A percentile compares a stretch with the other conserved stretches of the same genome.
These are phyloP conservation scores for Atalantia buxifolia DNA, from an alignment of 345 rosid species.

Conservation along the genomic window DNA sequence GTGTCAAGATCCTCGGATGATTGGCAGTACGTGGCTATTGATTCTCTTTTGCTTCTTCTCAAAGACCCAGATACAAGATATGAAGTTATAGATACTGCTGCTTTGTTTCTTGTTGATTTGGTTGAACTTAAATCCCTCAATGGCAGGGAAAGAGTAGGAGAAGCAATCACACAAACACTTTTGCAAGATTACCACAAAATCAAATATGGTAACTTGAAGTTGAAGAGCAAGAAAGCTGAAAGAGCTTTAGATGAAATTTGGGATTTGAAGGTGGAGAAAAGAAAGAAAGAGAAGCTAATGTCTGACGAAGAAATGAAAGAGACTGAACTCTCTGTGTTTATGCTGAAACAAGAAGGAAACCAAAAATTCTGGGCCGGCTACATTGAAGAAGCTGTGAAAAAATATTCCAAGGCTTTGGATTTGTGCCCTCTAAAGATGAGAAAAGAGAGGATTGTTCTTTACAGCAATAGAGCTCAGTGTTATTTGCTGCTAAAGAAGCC, in stretches of 20 bases:
- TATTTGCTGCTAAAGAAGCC: conserved; percentile 49
- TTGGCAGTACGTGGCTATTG: conserved; percentile 63
- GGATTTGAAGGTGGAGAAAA: conserved; percentile 73
- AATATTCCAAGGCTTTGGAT: conserved; percentile 52
- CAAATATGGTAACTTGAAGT: conserved; percentile 44
- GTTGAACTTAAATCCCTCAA: conserved; percentile 46
- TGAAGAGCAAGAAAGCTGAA: conserved; percentile 41
- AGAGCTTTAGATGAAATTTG: conserved; percentile 45
- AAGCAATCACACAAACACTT: conserved; percentile 47
- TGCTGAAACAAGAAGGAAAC: conserved; percentile 64
- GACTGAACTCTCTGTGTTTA: conserved; percentile 39
- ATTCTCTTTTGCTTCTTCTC: conserved; percentile 58
- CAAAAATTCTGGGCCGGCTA: conserved; percentile 47
- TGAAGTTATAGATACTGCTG: conserved; percentile 46
- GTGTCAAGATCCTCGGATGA: conserved; percentile 70
- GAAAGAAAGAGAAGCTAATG: conserved; percentile 58
- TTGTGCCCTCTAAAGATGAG: conserved; percentile 51
- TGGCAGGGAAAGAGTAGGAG: conserved; percentile 38
- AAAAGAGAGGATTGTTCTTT: conserved; percentile 61
- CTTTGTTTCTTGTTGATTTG: conserved; percentile 50
- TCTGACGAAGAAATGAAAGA: conserved; percentile 46
- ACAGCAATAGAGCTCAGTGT: conserved; percentile 83
- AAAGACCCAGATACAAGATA: conserved; percentile 56
- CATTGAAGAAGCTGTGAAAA: conserved; percentile 36
- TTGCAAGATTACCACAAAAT: conserved; percentile 61